A percentile compares a stretch with the other conserved stretches of the same genome.
phyloP scores from a whole-genome alignment of 331 rosid species.

The Cydonia oblonga region DNA sequence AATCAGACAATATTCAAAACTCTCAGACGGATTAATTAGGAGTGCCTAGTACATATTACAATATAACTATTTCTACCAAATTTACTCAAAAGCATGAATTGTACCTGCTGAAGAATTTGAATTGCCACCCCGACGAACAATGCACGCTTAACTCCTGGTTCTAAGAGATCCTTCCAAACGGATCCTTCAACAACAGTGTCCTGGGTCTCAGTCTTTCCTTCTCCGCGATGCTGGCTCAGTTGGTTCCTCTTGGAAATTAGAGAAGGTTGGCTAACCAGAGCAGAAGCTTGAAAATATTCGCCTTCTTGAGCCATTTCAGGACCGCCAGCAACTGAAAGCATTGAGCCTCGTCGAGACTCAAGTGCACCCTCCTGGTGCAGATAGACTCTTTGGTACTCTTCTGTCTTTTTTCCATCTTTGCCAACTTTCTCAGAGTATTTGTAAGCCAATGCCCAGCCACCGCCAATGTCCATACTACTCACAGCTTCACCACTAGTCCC shows the following conservation, averaged over 20 bases:
- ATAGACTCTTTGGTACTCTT: slow-evolving; percentile 17
- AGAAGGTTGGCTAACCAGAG: slow-evolving; percentile 24
- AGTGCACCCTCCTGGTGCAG: slow-evolving; percentile 14
- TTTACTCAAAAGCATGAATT: not conserved
- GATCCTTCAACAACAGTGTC: slow-evolving; percentile 9
- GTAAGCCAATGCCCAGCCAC: slow-evolving; percentile 23
- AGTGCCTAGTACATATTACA: not conserved
- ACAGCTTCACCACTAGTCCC: slow-evolving; percentile 7
- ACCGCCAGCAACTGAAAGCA: slow-evolving; percentile 8
- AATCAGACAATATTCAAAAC: not conserved
- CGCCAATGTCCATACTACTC: slow-evolving; percentile 16
- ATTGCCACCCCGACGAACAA: slow-evolving; percentile 17
- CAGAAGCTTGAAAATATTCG: slow-evolving; percentile 17
- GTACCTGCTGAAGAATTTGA: slow-evolving; percentile 23
- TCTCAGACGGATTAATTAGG: not conserved
- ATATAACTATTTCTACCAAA: not conserved
- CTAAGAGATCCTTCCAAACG: slow-evolving; percentile 16
- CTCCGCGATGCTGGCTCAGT: not conserved
- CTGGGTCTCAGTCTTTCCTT: slow-evolving; percentile 1
- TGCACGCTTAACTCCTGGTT: slow-evolving; percentile 21
- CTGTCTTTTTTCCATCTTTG: slow-evolving; percentile 19
- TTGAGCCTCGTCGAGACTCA: slow-evolving; percentile 4
- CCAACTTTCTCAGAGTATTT: slow-evolving; percentile 5
- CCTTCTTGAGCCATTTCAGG: not conserved
- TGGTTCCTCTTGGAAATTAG: not conserved